phyloP scores from a whole-genome alignment of 306 rosid genomes.

The Cicer arietinum region DNA sequence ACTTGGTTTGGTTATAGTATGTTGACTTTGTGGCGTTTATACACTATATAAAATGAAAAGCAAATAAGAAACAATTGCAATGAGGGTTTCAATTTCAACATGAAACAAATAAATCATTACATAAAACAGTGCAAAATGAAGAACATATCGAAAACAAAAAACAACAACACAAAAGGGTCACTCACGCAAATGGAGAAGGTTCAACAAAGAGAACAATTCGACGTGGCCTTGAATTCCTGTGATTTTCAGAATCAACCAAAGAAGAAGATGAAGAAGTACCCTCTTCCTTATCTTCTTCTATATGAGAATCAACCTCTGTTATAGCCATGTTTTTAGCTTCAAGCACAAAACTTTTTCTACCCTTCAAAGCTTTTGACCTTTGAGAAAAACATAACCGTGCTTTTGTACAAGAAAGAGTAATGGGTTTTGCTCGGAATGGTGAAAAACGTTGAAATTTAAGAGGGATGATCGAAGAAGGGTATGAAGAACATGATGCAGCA shows the following conservation, averaged over 20 bases:
- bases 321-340: constrained; percentile 61
- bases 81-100: constrained; percentile 21
- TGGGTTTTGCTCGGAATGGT: constrained; percentile 54
- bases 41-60: neutral
- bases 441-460: constrained; percentile 42
- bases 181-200: constrained; percentile 99
- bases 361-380: constrained; percentile 24
- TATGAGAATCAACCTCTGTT: constrained; percentile 51
- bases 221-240: constrained; percentile 71
- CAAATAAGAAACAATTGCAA: neutral
- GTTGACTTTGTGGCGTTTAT: constrained; percentile 28
- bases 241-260: constrained; percentile 62
- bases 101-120: constrained; percentile 1
- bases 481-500: constrained; percentile 39
- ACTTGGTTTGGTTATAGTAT: neutral
- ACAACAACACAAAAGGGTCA: constrained; percentile 6
- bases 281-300: constrained; percentile 60
- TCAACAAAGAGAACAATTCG: constrained; percentile 97
- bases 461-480: constrained; percentile 15
- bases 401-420: constrained; percentile 35
- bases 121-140: neutral
- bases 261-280: constrained; percentile 56
- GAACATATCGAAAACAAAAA: constrained; percentile 9
- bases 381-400: constrained; percentile 44
- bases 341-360: constrained; percentile 48